A percentile compares a stretch with the other conserved stretches of the same genome.
phyloP scores from a whole-genome alignment of 2,329 filamentous ascomycete species.

The Phyllachora maydis region DNA sequence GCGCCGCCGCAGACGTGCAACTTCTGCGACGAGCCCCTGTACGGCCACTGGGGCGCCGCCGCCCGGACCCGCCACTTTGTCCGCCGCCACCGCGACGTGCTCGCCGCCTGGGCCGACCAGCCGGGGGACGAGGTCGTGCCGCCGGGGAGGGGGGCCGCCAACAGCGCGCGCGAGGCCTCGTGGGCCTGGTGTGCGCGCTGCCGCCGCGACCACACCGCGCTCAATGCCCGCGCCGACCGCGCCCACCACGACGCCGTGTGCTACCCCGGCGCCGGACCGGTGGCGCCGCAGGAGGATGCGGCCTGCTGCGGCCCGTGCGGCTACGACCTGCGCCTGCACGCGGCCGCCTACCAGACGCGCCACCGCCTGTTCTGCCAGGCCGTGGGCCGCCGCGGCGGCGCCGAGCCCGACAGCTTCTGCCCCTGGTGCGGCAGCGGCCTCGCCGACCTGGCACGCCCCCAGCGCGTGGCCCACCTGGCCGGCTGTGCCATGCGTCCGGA shows the following conservation, averaged over 20 bases:
- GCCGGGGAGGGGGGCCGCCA: conserved; percentile 1
- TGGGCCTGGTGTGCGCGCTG: conserved; percentile 6
- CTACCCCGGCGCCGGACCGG: conserved; percentile 2
- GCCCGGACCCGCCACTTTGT: conserved; percentile 10
- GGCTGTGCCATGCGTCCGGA: not conserved
- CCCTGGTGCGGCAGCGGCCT: conserved; percentile 3
- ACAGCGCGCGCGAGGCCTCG: conserved; percentile 2
- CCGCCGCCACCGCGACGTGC: conserved; percentile 8
- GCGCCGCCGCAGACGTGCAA: conserved; percentile 10
- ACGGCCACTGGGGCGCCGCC: conserved; percentile 9
- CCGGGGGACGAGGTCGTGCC: not conserved
- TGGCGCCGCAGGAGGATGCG: not conserved
- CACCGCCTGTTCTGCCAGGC: conserved; percentile 3
- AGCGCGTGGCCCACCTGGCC: too few species aligned
- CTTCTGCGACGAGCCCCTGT: conserved; percentile 14
- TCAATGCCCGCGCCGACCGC: conserved; percentile 3
- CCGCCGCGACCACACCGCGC: conserved; percentile 4
- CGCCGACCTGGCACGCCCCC: too few species aligned
- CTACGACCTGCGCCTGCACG: conserved; percentile 2
- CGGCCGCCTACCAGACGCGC: conserved; percentile 1
- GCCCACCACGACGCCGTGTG: conserved; percentile 5
- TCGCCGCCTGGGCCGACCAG: not conserved
- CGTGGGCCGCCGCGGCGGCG: too few species aligned
- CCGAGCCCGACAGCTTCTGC: conserved; percentile 2
- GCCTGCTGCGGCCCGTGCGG: conserved; percentile 4